These are phyloP conservation scores for Penicillium pancosmium DNA, from an alignment of 495 filamentous ascomycete species.

Conservation along the genomic window DNA sequence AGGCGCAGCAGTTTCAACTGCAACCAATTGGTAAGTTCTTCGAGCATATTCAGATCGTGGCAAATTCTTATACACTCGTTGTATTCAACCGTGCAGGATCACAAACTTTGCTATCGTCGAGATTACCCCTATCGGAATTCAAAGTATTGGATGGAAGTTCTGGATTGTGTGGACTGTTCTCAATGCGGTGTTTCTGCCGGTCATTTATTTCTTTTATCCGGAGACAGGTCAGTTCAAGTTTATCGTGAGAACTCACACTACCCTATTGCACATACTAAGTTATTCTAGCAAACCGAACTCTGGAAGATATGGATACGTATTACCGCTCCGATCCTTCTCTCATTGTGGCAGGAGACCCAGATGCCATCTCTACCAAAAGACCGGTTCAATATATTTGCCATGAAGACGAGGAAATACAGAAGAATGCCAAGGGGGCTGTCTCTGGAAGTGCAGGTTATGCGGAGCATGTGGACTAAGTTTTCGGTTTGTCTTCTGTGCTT, in stretches of 20 bases:
- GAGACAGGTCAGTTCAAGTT: conserved; percentile 17
- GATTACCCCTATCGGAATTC: conserved; percentile 13
- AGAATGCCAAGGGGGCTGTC: conserved; percentile 9
- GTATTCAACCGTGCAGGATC: neutral
- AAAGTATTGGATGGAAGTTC: conserved; percentile 11
- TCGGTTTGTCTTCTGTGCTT: too few species aligned
- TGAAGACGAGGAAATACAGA: conserved; percentile 30
- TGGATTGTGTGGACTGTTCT: conserved; percentile 14
- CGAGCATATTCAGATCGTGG: neutral
- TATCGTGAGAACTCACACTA: neutral
- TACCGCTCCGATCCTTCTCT: conserved; percentile 47
- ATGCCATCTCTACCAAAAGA: conserved; percentile 27
- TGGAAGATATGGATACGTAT: conserved; percentile 48
- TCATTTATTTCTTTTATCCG: conserved; percentile 33
- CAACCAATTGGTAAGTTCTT: conserved; percentile 35
- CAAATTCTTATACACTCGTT: too few species aligned
- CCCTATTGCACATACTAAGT: neutral
- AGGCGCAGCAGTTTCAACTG: conserved; percentile 39
- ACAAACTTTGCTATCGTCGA: conserved; percentile 13
- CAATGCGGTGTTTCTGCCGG: conserved; percentile 28
- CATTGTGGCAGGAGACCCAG: conserved; percentile 40
- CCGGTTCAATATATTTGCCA: conserved; percentile 32
- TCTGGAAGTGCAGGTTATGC: conserved; percentile 3
- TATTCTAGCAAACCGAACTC: conserved; percentile 1
- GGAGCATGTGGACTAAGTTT: neutral